These are phyloP conservation scores for Tieghemiomyces parasiticus DNA, from an alignment of 192 early-diverging fungal species.

Conservation along the genomic window DNA sequence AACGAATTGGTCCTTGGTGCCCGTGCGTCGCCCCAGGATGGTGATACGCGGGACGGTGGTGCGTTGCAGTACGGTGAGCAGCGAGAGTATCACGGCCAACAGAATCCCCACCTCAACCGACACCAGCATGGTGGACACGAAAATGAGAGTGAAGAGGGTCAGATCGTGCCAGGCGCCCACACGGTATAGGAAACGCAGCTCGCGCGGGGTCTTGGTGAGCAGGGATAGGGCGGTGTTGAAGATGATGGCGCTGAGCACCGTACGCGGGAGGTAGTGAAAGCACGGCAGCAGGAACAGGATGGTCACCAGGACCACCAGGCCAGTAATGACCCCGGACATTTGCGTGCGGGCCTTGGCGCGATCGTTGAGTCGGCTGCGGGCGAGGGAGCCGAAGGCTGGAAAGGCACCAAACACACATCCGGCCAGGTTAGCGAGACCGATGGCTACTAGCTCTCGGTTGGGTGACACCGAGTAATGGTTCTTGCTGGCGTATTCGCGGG, in stretches of 20 bases:
- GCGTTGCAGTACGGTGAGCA: conserved; percentile 84
- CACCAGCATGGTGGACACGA: conserved; percentile 74
- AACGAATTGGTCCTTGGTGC: conserved; percentile 51
- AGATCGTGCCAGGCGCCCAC: conserved; percentile 73
- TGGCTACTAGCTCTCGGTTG: conserved; percentile 91
- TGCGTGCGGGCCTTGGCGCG: conserved; percentile 83
- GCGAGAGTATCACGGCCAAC: conserved; percentile 71
- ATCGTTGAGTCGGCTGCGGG: conserved; percentile 88
- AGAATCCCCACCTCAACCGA: conserved; percentile 89
- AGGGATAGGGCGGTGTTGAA: conserved; percentile 65
- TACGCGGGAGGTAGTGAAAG: conserved; percentile 71
- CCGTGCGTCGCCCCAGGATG: conserved; percentile 46
- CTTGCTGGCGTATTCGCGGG: conserved; percentile 80
- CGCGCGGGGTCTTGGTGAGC: conserved; percentile 56
- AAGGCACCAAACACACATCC: conserved; percentile 60
- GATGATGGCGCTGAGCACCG: conserved; percentile 70
- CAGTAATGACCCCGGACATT: conserved; percentile 71
- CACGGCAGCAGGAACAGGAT: conserved; percentile 68
- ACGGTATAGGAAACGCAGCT: conserved; percentile 65
- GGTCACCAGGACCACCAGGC: conserved; percentile 56
- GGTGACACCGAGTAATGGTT: conserved; percentile 87
- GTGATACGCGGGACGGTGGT: conserved; percentile 74
- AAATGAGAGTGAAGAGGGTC: conserved; percentile 71
- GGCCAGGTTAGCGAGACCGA: conserved; percentile 78
- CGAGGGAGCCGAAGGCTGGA: conserved; percentile 83